Conservation (phyloP, 495 filamentous ascomycete species). For the Viridothelium virens region DNA sequence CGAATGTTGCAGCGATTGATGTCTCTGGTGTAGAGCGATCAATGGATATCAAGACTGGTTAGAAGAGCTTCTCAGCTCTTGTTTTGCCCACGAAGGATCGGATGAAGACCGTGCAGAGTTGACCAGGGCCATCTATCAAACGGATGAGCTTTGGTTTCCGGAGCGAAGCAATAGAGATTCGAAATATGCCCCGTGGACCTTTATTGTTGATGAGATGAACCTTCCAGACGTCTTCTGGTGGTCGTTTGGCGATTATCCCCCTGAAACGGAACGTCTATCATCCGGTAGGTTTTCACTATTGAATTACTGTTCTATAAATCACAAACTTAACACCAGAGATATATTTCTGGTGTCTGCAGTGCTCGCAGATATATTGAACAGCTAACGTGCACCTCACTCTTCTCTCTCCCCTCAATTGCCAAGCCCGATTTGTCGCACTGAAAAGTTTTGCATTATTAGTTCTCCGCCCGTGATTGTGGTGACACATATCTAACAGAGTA, state of each 20-base stretch:
- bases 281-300: not conserved
- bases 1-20: slow-evolving; percentile 8
- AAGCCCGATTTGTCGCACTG: not conserved
- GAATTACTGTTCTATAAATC: not conserved
- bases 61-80: slow-evolving; percentile 20
- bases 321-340: not conserved
- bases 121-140: slow-evolving; percentile 20
- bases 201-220: slow-evolving; percentile 27
- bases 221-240: slow-evolving; percentile 28
- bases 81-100: slow-evolving; percentile 22
- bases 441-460: too few relatives aligned
- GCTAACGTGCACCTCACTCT: not conserved
- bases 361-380: not conserved
- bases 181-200: slow-evolving; percentile 23
- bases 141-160: slow-evolving; percentile 17
- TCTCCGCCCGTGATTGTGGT: too few relatives aligned
- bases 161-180: slow-evolving; percentile 18
- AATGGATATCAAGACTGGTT: slow-evolving; percentile 25
- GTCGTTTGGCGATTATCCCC: slow-evolving; percentile 23
- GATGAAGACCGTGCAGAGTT: slow-evolving; percentile 25
- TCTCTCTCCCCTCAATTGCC: not conserved
- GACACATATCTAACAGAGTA: not conserved
- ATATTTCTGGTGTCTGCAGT: too few relatives aligned
- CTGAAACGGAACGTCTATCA: slow-evolving; percentile 5
- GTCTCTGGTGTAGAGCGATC: slow-evolving; percentile 22